phyloP scores from a whole-genome alignment of 75 land plant species.

The Cupressus sempervirens region DNA sequence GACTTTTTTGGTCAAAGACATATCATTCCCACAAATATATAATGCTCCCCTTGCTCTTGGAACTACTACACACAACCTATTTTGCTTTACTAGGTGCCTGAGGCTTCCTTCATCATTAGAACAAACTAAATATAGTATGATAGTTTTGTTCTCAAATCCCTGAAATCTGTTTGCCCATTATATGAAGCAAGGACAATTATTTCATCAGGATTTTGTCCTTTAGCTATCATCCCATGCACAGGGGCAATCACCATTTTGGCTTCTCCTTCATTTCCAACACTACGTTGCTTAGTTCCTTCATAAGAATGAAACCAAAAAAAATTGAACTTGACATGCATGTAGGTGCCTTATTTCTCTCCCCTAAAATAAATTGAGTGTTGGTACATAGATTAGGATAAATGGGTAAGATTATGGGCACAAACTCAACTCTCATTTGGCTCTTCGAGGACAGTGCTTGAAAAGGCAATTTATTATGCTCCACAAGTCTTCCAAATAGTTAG shows the following conservation, averaged over 20 bases:
- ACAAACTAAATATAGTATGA: slow-evolving; percentile 8
- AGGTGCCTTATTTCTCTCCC: slow-evolving; percentile 20
- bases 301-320: slow-evolving; percentile 26
- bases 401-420: slow-evolving; percentile 19
- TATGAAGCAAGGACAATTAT: slow-evolving; percentile 25
- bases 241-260: slow-evolving; percentile 31
- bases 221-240: slow-evolving; percentile 17
- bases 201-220: slow-evolving; percentile 17
- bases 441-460: slow-evolving; percentile 12
- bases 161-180: slow-evolving; percentile 14
- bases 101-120: slow-evolving; percentile 22
- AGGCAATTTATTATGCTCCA: slow-evolving; percentile 25
- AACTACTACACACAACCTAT: slow-evolving; percentile 29
- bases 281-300: slow-evolving; percentile 18
- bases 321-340: slow-evolving; percentile 17
- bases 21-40: slow-evolving; percentile 15
- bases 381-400: slow-evolving; percentile 21
- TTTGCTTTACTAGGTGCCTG: slow-evolving; percentile 17
- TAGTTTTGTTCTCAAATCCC: slow-evolving; percentile 9
- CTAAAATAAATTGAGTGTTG: slow-evolving; percentile 16
- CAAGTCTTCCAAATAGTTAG: slow-evolving; percentile 39
- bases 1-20: slow-evolving; percentile 9
- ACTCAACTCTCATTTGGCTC: slow-evolving; percentile 29
- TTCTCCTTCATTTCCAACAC: slow-evolving; percentile 19
- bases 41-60: slow-evolving; percentile 11